phyloP scores from a whole-genome alignment of 108 stramenopile species.

The Skeletonema marinoi region DNA sequence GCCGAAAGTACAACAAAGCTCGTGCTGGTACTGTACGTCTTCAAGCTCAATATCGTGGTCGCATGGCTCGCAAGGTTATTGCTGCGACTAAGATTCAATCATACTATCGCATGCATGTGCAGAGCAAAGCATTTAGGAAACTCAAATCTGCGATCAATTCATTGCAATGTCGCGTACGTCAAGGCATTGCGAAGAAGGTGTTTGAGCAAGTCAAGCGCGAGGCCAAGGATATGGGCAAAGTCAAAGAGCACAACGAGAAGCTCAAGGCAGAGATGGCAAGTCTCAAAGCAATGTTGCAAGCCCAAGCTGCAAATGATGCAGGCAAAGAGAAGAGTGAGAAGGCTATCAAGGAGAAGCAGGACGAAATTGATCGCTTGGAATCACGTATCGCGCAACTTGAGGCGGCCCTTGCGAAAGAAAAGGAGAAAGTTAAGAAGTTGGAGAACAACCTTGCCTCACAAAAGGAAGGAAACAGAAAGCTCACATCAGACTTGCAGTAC shows the following conservation, averaged over 20 bases:
- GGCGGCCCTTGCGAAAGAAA: constrained; percentile 68
- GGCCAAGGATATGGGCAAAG: constrained; percentile 87
- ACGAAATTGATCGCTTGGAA: constrained; percentile 73
- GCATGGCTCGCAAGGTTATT: constrained; percentile 48
- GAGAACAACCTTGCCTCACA: constrained; percentile 63
- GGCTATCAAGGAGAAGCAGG: constrained; percentile 67
- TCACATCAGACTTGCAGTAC: constrained; percentile 31
- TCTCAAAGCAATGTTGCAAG: constrained; percentile 90
- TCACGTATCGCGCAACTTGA: constrained; percentile 79
- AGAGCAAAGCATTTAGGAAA: constrained; percentile 41
- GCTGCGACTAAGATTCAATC: constrained; percentile 75
- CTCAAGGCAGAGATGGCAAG: constrained; percentile 91
- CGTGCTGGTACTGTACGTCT: constrained; percentile 62
- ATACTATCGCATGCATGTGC: constrained; percentile 55
- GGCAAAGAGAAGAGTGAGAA: constrained; percentile 60
- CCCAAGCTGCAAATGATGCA: constrained; percentile 75
- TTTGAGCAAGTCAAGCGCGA: constrained; percentile 71
- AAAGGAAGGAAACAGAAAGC: constrained; percentile 43
- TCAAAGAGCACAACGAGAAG: constrained; percentile 86
- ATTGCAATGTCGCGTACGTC: constrained; percentile 74
- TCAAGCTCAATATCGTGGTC: constrained; percentile 81
- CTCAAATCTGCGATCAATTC: constrained; percentile 78
- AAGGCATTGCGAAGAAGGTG: constrained; percentile 58
- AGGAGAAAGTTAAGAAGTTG: constrained; percentile 68
- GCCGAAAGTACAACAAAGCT: constrained; percentile 56